Conservation (phyloP, 306 rosid genomes). For the Cicer chorassanicum region DNA sequence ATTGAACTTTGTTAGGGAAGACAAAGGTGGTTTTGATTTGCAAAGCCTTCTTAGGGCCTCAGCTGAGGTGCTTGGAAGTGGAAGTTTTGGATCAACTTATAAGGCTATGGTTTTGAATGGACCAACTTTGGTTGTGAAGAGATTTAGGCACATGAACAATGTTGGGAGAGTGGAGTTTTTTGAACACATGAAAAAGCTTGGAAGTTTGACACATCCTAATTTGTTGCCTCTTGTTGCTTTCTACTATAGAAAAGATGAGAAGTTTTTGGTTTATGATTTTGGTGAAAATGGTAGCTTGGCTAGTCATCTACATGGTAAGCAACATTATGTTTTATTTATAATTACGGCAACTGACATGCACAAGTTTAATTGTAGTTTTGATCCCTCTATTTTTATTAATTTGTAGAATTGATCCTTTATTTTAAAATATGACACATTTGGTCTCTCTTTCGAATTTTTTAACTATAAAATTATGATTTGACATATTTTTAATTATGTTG, state of each 20-base stretch:
- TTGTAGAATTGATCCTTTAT: no score
- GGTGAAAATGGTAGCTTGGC: conserved; percentile 61
- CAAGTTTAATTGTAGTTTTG: no score
- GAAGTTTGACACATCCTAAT: conserved; percentile 65
- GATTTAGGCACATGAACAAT: conserved; percentile 70
- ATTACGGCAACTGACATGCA: no score
- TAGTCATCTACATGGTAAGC: conserved; percentile 67
- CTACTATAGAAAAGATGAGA: conserved; percentile 59
- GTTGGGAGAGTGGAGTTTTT: conserved; percentile 60
- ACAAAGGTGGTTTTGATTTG: conserved; percentile 54
- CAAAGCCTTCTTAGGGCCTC: conserved; percentile 71
- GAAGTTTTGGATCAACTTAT: conserved; percentile 75
- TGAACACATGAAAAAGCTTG: conserved; percentile 64
- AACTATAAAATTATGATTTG: no score
- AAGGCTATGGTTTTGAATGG: conserved; percentile 67
- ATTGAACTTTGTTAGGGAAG: conserved; percentile 57
- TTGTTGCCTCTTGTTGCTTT: conserved; percentile 60
- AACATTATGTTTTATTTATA: background rate
- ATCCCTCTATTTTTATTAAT: no score
- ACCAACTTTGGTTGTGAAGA: conserved; percentile 69
- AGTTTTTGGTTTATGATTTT: conserved; percentile 56
- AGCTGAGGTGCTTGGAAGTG: conserved; percentile 76
- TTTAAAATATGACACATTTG: no score
- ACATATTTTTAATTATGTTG: no score
- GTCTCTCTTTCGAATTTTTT: no score